Evolutionary conservation across 2,329 filamentous ascomycete genomes (phyloP).

Genomic region (Boeremia exigua): DNA sequence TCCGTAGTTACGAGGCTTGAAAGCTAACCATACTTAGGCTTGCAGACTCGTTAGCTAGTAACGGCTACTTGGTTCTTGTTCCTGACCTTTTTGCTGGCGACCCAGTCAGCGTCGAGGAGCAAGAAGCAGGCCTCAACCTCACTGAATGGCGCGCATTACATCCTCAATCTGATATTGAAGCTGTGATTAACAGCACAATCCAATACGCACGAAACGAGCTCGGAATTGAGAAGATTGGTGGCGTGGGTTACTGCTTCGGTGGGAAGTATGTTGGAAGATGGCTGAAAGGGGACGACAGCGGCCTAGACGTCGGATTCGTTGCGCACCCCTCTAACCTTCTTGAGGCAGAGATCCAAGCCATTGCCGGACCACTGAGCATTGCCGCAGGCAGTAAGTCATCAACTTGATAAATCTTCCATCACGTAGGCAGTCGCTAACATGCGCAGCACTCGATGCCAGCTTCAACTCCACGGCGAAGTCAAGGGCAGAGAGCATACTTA

Average conservation of each 20-base stretch:
- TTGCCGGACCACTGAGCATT: slow-evolving; percentile 71
- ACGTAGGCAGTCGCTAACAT: slow-evolving; percentile 15
- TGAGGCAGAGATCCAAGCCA: slow-evolving; percentile 68
- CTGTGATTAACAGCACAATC: slow-evolving; percentile 58
- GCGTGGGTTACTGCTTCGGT: slow-evolving; percentile 76
- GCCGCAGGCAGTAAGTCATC: slow-evolving; percentile 57
- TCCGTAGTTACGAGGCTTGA: no score
- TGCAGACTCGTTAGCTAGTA: slow-evolving; percentile 42
- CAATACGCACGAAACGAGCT: slow-evolving; percentile 66
- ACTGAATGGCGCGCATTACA: slow-evolving; percentile 55
- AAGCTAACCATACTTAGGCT: slow-evolving; percentile 22
- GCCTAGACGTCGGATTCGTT: slow-evolving; percentile 67
- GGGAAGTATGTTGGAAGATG: slow-evolving; percentile 76
- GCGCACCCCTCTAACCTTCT: slow-evolving; percentile 75
- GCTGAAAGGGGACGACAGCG: slow-evolving; percentile 55
- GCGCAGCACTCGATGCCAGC: slow-evolving; percentile 26
- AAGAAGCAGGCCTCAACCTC: slow-evolving; percentile 72
- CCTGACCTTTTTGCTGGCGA: slow-evolving; percentile 47
- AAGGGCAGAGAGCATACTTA: slow-evolving; percentile 35
- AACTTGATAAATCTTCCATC: not conserved
- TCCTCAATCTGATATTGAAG: slow-evolving; percentile 52
- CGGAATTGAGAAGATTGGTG: slow-evolving; percentile 62
- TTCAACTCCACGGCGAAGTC: slow-evolving; percentile 27
- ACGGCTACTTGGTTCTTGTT: slow-evolving; percentile 44
- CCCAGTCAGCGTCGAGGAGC: slow-evolving; percentile 37